Percentiles rank a stretch among this genome's conserved stretches.
These are phyloP conservation scores for Leccinum broughii DNA, from an alignment of 768 basidiomycete genomes.

Conservation along the genomic window DNA sequence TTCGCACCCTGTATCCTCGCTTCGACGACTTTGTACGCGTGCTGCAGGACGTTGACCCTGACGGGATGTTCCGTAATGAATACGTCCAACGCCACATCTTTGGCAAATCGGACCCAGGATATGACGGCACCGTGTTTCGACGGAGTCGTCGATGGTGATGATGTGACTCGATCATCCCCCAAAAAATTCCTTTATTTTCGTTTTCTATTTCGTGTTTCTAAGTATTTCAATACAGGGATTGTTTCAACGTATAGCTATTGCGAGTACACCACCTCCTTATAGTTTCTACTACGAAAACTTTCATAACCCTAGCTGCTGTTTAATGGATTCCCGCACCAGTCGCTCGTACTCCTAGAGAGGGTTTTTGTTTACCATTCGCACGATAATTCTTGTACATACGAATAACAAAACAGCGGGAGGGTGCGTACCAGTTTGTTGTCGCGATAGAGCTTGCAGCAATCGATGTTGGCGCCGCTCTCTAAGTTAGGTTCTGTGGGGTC, in stretches of 20 bases:
- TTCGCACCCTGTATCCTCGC: constrained; percentile 73
- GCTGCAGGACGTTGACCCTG: constrained; percentile 68
- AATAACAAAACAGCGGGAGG: not conserved
- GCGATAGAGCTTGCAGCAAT: constrained; percentile 95
- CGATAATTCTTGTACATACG: constrained; percentile 1
- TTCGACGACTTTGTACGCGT: constrained; percentile 78
- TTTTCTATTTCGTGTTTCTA: constrained; percentile 2
- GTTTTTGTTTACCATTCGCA: not conserved
- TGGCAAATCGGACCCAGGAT: constrained; percentile 48
- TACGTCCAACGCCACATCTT: constrained; percentile 88
- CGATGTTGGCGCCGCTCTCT: constrained; percentile 95
- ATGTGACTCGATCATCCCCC: not conserved
- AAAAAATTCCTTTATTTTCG: not conserved
- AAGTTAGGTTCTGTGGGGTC: constrained; percentile 80
- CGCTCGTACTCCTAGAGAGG: constrained; percentile 77
- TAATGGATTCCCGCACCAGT: constrained; percentile 78
- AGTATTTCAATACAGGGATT: constrained; percentile 1
- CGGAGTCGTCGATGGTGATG: constrained; percentile 16
- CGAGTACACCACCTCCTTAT: constrained; percentile 13
- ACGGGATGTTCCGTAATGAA: constrained; percentile 80
- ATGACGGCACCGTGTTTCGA: constrained; percentile 51
- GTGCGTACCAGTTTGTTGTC: constrained; percentile 66
- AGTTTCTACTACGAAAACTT: constrained; percentile 16
- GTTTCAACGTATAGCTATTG: constrained; percentile 10
- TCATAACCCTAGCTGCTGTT: constrained; percentile 79